Evolutionary conservation across 345 rosid species (phyloP), one percentile per base, ranked within the genome.

Genomic region (Gynandropsis gynandra): DNA sequence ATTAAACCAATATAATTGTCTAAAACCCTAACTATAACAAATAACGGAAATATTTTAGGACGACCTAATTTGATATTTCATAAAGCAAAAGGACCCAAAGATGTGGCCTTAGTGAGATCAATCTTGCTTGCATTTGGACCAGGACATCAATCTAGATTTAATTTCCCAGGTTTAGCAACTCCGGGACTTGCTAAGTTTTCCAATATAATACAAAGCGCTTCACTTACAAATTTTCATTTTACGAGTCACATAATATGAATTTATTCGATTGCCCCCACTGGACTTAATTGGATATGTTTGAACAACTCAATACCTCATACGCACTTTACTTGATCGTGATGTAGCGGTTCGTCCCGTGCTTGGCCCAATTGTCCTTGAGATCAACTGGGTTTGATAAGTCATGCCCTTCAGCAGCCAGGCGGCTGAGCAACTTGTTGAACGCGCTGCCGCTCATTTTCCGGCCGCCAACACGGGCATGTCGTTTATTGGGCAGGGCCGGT

Each of bases 361-460:
- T 84, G 42, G 93, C 93, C 93, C 93, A 84, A 20, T 81, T 63
- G 42, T 84, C 80, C 75, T 79, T 80, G 0, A 84, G 78, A 60
- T 84, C 85, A 18, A 84, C 83, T 15, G 93, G 77, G 17, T 44
- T 77, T 6, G 93, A 84, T 13, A 84, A 73, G 72, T 84, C 93
- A 44, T 81, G 59, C 73, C 93, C 93, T 66, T 76, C 89, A 0
- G 81, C 86, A 3, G 90, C 95, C 14, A 92, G 87, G 11, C 97
- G 76, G 74, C 83, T 87, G 43, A 92, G 90, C 11, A 92, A 87
- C 74, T 92, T 92, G 87, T 81, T 78, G 71, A 82, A 92, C 1
- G 98, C 98, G 32, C 98, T 79, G 36, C 98, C 98, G 14, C 98
- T 92, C 98, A 92, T 92, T 64, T 87, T 92, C 52, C 97, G 58